Evolutionary conservation across 2,329 filamentous ascomycete genomes (phyloP).

Genomic region (Hymenoscyphus occultus): DNA sequence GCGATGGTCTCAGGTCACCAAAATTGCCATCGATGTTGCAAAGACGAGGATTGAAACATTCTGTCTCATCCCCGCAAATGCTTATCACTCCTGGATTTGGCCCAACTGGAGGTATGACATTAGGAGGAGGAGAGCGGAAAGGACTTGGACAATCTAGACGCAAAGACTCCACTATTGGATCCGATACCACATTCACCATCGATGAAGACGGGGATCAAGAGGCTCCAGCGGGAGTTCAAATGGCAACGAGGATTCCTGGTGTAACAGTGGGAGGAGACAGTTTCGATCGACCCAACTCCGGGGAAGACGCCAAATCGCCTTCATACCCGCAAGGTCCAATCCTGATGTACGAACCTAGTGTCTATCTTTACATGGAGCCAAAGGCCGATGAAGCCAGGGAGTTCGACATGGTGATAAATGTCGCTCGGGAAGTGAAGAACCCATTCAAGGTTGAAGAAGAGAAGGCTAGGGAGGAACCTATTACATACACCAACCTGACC

Average conservation of each 20-base stretch:
- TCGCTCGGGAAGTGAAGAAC: slow-evolving; percentile 77
- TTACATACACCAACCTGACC: slow-evolving; percentile 23
- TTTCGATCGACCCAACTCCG: slow-evolving; percentile 66
- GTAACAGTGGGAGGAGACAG: slow-evolving; percentile 57
- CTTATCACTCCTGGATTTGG: slow-evolving; percentile 59
- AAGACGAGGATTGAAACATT: slow-evolving; percentile 62
- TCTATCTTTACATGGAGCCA: slow-evolving; percentile 78
- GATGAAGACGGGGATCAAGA: slow-evolving; percentile 39
- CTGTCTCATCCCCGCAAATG: slow-evolving; percentile 66
- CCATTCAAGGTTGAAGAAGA: slow-evolving; percentile 54
- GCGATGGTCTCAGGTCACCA: slow-evolving; percentile 56
- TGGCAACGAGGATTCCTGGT: slow-evolving; percentile 51
- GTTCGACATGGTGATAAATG: slow-evolving; percentile 83
- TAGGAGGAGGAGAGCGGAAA: slow-evolving; percentile 45
- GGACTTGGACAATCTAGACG: slow-evolving; percentile 32
- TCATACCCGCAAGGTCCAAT: slow-evolving; percentile 81
- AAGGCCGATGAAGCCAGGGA: slow-evolving; percentile 71
- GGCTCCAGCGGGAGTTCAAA: slow-evolving; percentile 57
- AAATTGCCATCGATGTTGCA: slow-evolving; percentile 55
- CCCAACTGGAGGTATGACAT: slow-evolving; percentile 60
- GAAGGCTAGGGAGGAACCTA: slow-evolving; percentile 28
- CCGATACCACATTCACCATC: slow-evolving; percentile 33
- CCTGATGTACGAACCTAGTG: slow-evolving; percentile 73
- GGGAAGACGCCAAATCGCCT: slow-evolving; percentile 76
- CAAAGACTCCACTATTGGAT: slow-evolving; percentile 30